These are phyloP conservation scores for Tolypocladium paradoxum DNA, from an alignment of 2,329 filamentous ascomycete genomes.

Conservation along the genomic window DNA sequence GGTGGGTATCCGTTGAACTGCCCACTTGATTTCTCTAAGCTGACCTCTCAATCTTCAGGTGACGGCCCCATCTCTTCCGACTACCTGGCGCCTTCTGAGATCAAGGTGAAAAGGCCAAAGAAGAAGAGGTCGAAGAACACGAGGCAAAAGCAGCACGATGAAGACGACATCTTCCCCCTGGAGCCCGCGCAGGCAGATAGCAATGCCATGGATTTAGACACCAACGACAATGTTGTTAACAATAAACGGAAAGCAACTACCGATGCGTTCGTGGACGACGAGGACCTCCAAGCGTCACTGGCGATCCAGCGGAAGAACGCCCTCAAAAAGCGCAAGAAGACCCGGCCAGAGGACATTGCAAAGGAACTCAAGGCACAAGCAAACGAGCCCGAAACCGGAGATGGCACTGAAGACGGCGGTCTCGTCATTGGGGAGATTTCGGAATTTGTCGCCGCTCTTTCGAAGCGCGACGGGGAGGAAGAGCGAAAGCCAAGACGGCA, in stretches of 20 bases:
- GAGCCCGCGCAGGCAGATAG: constrained; percentile 27
- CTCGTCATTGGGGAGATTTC: constrained; percentile 93
- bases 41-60: constrained; percentile 5
- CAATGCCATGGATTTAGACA: constrained; percentile 67
- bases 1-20: constrained; percentile 23
- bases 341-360: constrained; percentile 76
- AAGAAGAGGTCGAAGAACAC: constrained; percentile 81
- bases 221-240: constrained; percentile 29
- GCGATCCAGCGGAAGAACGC: constrained; percentile 73
- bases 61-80: constrained; percentile 51
- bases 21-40: not conserved
- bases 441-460: constrained; percentile 82
- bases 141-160: constrained; percentile 55
- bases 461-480: constrained; percentile 50
- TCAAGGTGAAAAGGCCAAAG: constrained; percentile 92
- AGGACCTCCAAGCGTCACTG: constrained; percentile 79
- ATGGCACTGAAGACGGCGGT: constrained; percentile 35
- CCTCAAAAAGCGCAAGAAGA: constrained; percentile 84
- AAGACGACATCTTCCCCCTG: constrained; percentile 46
- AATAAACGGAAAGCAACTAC: constrained; percentile 58
- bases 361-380: constrained; percentile 62
- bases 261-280: constrained; percentile 73
- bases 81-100: constrained; percentile 74
- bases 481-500: constrained; percentile 41
- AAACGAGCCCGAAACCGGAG: constrained; percentile 37